Evolutionary conservation across 305 asterid species (phyloP), one percentile per base, ranked within the genome.

Genomic region (Ajuga reptans): DNA sequence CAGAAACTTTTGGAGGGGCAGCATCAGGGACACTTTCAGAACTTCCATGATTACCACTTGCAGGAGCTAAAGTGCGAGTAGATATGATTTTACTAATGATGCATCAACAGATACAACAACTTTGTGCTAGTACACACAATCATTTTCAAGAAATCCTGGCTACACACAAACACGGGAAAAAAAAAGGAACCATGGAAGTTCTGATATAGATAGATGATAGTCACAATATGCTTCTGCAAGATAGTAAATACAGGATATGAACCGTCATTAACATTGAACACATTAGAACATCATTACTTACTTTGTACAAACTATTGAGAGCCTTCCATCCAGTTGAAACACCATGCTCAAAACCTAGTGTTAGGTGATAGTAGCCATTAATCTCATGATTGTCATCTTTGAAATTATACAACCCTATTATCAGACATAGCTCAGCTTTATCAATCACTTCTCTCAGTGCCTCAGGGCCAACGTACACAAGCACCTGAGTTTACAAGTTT

Each of bases 321-420:
- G 79, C 81, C 78, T 47, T 93, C 99, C 99, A 93, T 78, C 97
- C 99, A 79, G 99, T 93, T 60, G 99, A 77, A 78, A 83, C 95
- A 53, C 99, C 99, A 72, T 86, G 90, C 80, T 87, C 91, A 65
- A 76, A 82, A 75, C 95, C 94, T 77, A 84, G 85, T 6, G 92
- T 75, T 64, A 87, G 95, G 67, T 90, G 78, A 80, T 90, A 93
- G 79, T 93, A 93, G 52, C 82, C 87, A 80, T 90, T 80, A 64
- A 93, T 89, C 81, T 93, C 99, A 31, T 42, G 64, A 75, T 75
- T 82, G 72, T 79, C 90, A 75, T 93, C 86, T 78, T 67, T 68
- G 76, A 93, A 93, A 77, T 84, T 84, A 83, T 90, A 90, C 75
- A 93, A 63, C 47, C 99, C 98, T 77, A 71, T 82, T 69, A 93